Conservation (phyloP, 495 filamentous ascomycete species). For the Penicillium riverlandense region DNA sequence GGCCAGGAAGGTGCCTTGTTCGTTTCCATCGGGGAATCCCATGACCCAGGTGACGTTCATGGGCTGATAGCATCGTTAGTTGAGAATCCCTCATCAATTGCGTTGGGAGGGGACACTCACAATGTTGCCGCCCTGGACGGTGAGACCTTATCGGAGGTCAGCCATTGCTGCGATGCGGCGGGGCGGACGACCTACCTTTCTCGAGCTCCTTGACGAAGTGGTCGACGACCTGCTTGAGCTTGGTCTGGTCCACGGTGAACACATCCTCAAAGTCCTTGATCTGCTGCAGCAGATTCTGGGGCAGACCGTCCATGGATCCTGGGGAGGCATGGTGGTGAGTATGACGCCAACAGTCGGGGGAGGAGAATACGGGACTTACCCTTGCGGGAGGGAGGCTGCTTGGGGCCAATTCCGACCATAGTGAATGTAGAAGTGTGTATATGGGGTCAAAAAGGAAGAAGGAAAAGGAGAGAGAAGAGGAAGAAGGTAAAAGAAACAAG, state of each 20-base stretch:
- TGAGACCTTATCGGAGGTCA: constrained; percentile 51
- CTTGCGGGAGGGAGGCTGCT: constrained; percentile 67
- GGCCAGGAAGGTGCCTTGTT: constrained; percentile 86
- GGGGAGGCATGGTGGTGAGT: constrained; percentile 20
- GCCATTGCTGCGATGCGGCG: not conserved
- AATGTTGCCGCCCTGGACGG: constrained; percentile 84
- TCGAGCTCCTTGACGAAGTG: constrained; percentile 85
- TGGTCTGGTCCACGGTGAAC: constrained; percentile 71
- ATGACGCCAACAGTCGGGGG: constrained; percentile 9
- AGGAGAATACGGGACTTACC: constrained; percentile 42
- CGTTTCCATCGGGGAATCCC: constrained; percentile 81
- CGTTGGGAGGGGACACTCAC: constrained; percentile 44
- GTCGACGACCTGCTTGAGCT: constrained; percentile 80
- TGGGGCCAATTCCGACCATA: constrained; percentile 72
- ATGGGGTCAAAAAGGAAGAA: not conserved
- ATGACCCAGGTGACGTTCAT: constrained; percentile 99
- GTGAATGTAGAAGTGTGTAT: constrained; percentile 23
- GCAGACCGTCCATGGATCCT: constrained; percentile 76
- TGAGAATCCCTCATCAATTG: not conserved
- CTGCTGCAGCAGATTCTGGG: constrained; percentile 75
- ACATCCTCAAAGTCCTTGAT: constrained; percentile 80
- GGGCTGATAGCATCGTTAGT: constrained; percentile 49
- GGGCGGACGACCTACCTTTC: constrained; percentile 52
- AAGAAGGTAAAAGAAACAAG: constrained; percentile 2
- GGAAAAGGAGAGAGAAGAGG: constrained; percentile 3